Evolutionary conservation across 257 asterid species (phyloP).

Genomic region (Nicotiana noctiflora): DNA sequence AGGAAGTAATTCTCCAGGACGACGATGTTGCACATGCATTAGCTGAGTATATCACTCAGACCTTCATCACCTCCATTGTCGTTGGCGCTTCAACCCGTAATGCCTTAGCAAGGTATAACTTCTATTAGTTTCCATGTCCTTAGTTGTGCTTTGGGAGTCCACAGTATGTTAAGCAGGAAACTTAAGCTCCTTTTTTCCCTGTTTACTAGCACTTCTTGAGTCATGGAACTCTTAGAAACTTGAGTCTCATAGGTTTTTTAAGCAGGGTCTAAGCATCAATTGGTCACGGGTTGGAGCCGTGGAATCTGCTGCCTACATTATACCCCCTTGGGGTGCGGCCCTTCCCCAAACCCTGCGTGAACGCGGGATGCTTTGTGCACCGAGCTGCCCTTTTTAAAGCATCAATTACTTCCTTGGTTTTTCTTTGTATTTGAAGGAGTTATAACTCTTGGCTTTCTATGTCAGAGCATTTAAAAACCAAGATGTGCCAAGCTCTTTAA

Average conservation of each 20-base stretch:
- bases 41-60: constrained; percentile 32
- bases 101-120: constrained; percentile 49
- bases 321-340: no score
- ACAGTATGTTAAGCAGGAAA: background rate
- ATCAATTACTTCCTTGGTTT: background rate
- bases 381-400: no score
- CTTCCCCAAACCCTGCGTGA: no score
- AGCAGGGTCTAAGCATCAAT: background rate
- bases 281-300: background rate
- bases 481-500: constrained; percentile 48
- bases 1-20: constrained; percentile 62
- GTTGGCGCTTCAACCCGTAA: constrained; percentile 66
- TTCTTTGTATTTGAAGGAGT: background rate
- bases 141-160: background rate
- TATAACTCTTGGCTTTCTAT: background rate
- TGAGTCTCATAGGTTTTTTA: background rate
- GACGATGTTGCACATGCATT: constrained; percentile 47
- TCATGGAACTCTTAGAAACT: background rate
- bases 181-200: background rate
- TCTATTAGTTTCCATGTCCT: background rate
- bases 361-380: no score
- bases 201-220: background rate
- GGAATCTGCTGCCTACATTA: no score
- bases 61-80: constrained; percentile 39
- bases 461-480: constrained; percentile 62